Conservation (phyloP, 345 rosid genomes). For the Hibiscus tridactylites region DNA sequence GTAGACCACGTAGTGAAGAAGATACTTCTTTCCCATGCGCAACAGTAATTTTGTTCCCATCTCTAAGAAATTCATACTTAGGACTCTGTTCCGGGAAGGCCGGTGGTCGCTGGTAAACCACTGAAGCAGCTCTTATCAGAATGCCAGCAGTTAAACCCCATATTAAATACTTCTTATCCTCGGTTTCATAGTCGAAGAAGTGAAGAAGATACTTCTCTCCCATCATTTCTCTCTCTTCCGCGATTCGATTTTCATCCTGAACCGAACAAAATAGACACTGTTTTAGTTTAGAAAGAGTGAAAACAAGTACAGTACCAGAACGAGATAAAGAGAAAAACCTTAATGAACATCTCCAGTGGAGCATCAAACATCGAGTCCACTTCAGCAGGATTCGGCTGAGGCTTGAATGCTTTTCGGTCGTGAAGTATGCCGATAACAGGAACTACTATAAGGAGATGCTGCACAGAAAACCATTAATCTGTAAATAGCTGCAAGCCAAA, state of each 20-base stretch:
- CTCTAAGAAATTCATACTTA: conserved; percentile 18
- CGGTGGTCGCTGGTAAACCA: too few species aligned
- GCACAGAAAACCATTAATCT: conserved; percentile 18
- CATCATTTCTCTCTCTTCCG: not conserved
- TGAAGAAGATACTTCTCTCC: too few species aligned
- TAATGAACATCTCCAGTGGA: not conserved
- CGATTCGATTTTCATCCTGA: not conserved
- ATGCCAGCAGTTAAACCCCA: not conserved
- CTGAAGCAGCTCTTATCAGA: not conserved
- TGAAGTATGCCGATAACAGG: conserved; percentile 33
- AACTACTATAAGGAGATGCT: conserved; percentile 83
- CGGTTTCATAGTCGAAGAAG: too few species aligned
- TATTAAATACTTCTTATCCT: too few species aligned
- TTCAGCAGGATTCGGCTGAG: not conserved
- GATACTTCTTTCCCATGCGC: conserved; percentile 8
- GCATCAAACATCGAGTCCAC: not conserved
- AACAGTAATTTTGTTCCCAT: conserved; percentile 26
- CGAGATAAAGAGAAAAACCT: not conserved
- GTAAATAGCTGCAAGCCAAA: not conserved
- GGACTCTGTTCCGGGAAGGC: conserved; percentile 49
- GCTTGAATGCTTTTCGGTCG: not conserved
- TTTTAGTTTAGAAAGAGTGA: not conserved
- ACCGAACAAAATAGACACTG: not conserved
- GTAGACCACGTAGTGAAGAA: too few species aligned
- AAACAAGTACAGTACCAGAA: not conserved